Percentiles rank a stretch among this genome's conserved stretches.
phyloP scores from a whole-genome alignment of 257 asterid species.

The Solanum appendiculatum region DNA sequence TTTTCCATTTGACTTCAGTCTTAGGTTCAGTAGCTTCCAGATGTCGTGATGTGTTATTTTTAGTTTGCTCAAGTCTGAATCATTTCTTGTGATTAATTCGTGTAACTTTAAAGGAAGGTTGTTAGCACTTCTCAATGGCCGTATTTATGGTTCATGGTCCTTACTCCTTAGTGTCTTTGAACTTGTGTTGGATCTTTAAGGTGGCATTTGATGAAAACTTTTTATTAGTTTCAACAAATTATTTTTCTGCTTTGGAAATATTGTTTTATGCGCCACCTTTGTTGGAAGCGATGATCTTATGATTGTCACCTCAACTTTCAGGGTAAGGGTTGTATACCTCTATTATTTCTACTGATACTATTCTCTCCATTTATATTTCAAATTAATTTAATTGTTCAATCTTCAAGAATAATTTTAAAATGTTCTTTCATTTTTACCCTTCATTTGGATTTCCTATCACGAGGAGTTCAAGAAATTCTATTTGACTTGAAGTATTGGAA shows the following conservation, averaged over 20 bases:
- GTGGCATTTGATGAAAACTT: not conserved
- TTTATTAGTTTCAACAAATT: not conserved
- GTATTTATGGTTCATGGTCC: not conserved
- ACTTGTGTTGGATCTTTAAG: not conserved
- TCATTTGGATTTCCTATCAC: no score
- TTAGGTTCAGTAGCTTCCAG: conserved; percentile 5
- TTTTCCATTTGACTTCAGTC: not conserved
- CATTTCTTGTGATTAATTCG: conserved; percentile 4
- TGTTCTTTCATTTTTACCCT: no score
- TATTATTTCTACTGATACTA: not conserved
- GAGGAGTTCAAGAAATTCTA: no score
- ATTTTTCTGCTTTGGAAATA: not conserved
- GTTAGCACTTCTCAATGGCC: not conserved
- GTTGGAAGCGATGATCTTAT: not conserved
- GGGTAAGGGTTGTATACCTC: not conserved
- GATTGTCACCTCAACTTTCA: not conserved
- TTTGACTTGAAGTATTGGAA: no score
- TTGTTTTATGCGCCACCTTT: not conserved
- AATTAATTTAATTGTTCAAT: no score
- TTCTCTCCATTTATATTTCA: no score
- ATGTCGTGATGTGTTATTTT: not conserved
- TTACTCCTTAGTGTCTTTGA: not conserved
- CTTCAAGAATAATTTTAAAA: no score
- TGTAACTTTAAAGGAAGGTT: not conserved
- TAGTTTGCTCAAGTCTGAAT: not conserved